Conservation (phyloP, 768 basidiomycete genomes). For the Cystofilobasidium bisporidii region DNA sequence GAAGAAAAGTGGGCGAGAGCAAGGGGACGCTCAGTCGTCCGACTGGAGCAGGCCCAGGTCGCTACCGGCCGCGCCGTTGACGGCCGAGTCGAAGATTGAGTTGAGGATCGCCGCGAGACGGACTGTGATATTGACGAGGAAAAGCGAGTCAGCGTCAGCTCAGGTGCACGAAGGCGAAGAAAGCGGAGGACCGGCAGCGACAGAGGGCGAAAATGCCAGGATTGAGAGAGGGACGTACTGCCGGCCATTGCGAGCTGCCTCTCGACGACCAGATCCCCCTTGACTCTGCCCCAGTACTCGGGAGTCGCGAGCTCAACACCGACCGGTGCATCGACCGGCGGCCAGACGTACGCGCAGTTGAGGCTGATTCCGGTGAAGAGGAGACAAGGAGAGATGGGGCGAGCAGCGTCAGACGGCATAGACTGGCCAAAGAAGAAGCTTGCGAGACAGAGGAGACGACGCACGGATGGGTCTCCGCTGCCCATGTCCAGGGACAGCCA, state of each 20-base stretch:
- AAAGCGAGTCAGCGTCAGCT: too few relatives aligned
- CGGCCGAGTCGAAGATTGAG: slow-evolving; percentile 18
- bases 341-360: slow-evolving; percentile 78
- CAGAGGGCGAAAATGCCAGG: background rate
- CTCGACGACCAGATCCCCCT: slow-evolving; percentile 62
- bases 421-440: background rate
- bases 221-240: slow-evolving; percentile 46
- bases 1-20: too few relatives aligned
- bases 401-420: too few relatives aligned
- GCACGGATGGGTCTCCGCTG: slow-evolving; percentile 18
- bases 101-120: slow-evolving; percentile 26
- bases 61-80: too few relatives aligned
- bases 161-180: too few relatives aligned
- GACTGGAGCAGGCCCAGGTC: too few relatives aligned
- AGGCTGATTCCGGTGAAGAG: slow-evolving; percentile 54
- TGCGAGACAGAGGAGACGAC: background rate
- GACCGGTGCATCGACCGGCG: slow-evolving; percentile 53
- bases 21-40: too few relatives aligned
- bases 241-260: slow-evolving; percentile 73
- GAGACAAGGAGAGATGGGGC: background rate
- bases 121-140: slow-evolving; percentile 1
- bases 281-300: slow-evolving; percentile 62
- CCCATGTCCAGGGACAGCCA: slow-evolving; percentile 22
- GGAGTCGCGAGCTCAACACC: slow-evolving; percentile 70
- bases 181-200: background rate